Evolutionary conservation across 768 basidiomycete species (phyloP).

Genomic region (Boletus tylopilopsis): DNA sequence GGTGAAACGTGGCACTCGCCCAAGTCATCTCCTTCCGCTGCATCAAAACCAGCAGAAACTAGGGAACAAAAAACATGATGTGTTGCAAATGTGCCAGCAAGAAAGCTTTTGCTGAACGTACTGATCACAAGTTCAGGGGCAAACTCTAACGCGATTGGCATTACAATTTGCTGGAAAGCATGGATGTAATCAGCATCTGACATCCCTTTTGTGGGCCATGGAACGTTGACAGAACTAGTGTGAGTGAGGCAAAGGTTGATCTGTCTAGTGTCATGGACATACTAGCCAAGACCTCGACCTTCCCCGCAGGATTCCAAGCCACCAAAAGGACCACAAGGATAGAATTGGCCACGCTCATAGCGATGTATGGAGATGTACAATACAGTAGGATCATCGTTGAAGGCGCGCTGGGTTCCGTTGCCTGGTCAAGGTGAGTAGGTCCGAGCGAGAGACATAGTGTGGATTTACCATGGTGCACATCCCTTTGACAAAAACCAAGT

Average conservation of each 20-base stretch:
- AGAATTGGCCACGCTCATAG: conserved; percentile 88
- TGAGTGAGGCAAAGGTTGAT: conserved; percentile 6
- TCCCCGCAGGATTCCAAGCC: conserved; percentile 82
- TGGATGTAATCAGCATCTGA: conserved; percentile 94
- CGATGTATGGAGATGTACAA: conserved; percentile 95
- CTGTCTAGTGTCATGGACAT: conserved; percentile 31
- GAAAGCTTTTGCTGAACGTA: conserved; percentile 36
- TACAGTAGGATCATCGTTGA: conserved; percentile 88
- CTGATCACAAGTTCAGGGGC: conserved; percentile 94
- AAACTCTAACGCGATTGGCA: conserved; percentile 98
- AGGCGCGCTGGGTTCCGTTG: conserved; percentile 95
- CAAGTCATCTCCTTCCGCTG: conserved; percentile 87
- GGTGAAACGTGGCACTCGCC: conserved; percentile 92
- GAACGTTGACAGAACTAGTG: conserved; percentile 87
- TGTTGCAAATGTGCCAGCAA: not conserved
- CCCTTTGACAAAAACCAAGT: conserved; percentile 50
- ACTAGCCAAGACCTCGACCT: conserved; percentile 84
- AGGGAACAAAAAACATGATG: not conserved
- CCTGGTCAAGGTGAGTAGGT: conserved; percentile 44
- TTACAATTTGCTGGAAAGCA: conserved; percentile 92
- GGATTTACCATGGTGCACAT: conserved; percentile 83
- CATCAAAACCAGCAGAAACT: conserved; percentile 99
- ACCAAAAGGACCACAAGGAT: conserved; percentile 91
- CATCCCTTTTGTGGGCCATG: conserved; percentile 89
- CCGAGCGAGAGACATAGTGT: not conserved